A percentile compares a stretch with the other conserved stretches of the same genome.
phyloP scores from a whole-genome alignment of 495 filamentous ascomycete genomes.

The Saxophila tyrrhenica region DNA sequence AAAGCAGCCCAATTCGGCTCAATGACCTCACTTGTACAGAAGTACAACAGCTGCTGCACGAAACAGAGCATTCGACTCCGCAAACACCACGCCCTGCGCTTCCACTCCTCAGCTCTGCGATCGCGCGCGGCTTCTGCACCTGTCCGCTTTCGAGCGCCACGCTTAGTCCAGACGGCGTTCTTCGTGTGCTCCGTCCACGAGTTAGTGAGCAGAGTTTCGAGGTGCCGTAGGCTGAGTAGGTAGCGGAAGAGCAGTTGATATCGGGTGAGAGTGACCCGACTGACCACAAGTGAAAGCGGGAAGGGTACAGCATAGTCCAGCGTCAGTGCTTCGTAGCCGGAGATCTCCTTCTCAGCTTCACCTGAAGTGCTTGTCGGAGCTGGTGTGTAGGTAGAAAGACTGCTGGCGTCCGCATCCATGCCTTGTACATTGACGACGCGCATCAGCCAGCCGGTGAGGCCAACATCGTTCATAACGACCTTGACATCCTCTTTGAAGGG shows the following conservation, averaged over 20 bases:
- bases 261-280: conserved; percentile 84
- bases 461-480: conserved; percentile 89
- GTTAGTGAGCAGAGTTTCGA: conserved; percentile 70
- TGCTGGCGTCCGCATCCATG: conserved; percentile 69
- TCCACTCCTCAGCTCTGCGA: conserved; percentile 71
- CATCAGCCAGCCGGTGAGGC: conserved; percentile 85
- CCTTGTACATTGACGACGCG: conserved; percentile 91
- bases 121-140: conserved; percentile 43
- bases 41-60: conserved; percentile 90
- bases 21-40: conserved; percentile 91
- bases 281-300: conserved; percentile 91
- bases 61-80: conserved; percentile 92
- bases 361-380: conserved; percentile 30
- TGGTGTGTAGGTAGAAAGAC: conserved; percentile 39
- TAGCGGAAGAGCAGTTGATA: conserved; percentile 96
- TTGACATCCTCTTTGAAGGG: conserved; percentile 98
- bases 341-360: conserved; percentile 66
- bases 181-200: conserved; percentile 87
- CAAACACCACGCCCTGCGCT: conserved; percentile 81
- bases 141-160: conserved; percentile 24
- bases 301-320: conserved; percentile 93
- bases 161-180: conserved; percentile 68
- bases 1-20: conserved; percentile 93
- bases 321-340: conserved; percentile 81
- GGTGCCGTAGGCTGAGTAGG: conserved; percentile 72